Percentiles rank a stretch among this genome's conserved stretches.
Evolutionary conservation across 2,329 filamentous ascomycete genomes (phyloP).

Genomic region (Cercospora sp.): DNA sequence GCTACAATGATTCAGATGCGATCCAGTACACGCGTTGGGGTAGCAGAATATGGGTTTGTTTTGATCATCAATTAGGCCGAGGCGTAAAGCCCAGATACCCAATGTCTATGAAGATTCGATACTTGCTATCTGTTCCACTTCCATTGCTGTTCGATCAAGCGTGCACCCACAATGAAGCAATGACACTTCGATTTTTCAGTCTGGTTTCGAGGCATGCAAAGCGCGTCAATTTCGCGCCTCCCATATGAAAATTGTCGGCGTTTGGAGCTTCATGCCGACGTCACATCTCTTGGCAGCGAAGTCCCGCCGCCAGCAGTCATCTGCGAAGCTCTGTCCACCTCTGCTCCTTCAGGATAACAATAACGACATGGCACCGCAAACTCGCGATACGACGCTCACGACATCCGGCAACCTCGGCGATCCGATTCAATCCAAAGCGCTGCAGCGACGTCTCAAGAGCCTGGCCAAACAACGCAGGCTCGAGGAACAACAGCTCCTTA

Average conservation of each 20-base stretch:
- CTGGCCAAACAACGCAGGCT: neutral
- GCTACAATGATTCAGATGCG: neutral
- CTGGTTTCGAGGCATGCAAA: neutral
- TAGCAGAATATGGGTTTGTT: neutral
- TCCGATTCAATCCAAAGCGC: neutral
- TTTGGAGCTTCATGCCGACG: neutral
- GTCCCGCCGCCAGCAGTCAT: neutral
- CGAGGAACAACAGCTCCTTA: neutral
- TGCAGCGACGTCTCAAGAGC: neutral
- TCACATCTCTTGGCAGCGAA: neutral
- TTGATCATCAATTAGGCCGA: neutral
- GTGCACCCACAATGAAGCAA: neutral
- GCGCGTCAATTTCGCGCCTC: neutral
- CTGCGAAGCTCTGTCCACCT: neutral
- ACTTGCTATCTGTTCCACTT: neutral
- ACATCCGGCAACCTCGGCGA: neutral
- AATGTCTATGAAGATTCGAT: neutral
- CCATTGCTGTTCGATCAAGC: neutral
- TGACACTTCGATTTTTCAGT: accelerated
- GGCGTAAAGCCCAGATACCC: neutral
- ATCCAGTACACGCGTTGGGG: neutral
- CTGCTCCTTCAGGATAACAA: neutral
- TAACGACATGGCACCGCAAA: neutral
- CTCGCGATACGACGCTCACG: neutral
- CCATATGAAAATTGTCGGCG: neutral